These are phyloP conservation scores for Clonostachys rhizophaga DNA, from an alignment of 2,329 filamentous ascomycete species.

Conservation along the genomic window DNA sequence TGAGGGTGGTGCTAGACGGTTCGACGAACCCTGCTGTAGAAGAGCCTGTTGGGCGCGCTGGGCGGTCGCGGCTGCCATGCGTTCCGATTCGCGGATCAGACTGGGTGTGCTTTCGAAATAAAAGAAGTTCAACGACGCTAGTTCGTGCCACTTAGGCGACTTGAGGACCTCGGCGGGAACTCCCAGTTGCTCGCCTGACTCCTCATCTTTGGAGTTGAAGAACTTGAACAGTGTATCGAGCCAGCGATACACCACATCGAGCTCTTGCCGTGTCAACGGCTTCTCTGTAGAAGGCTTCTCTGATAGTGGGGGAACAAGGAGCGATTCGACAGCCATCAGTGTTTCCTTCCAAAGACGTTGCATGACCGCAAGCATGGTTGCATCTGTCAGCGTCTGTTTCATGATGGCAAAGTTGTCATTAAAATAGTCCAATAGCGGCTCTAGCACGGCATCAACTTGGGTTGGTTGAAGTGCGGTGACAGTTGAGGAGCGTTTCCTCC, in stretches of 20 bases:
- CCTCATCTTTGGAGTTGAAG: constrained; percentile 89
- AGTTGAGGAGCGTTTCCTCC: constrained; percentile 55
- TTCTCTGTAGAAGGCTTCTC: constrained; percentile 89
- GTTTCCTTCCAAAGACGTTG: constrained; percentile 97
- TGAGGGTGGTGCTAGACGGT: constrained; percentile 57
- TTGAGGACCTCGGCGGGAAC: constrained; percentile 90
- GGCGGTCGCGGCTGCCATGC: constrained; percentile 86
- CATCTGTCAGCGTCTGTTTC: constrained; percentile 91
- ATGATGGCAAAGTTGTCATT: constrained; percentile 99
- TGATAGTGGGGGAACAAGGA: constrained; percentile 89
- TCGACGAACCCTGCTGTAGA: constrained; percentile 27
- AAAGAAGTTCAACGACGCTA: constrained; percentile 96
- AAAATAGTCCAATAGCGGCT: constrained; percentile 88
- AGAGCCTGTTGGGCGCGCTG: constrained; percentile 69
- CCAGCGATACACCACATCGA: constrained; percentile 95
- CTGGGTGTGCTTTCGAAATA: constrained; percentile 92
- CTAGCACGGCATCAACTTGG: constrained; percentile 77
- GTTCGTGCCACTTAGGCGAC: constrained; percentile 96
- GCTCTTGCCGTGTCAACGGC: constrained; percentile 78
- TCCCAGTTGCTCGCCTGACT: constrained; percentile 74
- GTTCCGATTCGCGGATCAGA: constrained; percentile 89
- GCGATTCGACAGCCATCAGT: constrained; percentile 80
- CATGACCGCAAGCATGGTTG: constrained; percentile 99
- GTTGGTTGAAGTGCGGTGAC: constrained; percentile 57
- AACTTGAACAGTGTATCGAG: constrained; percentile 86